These are phyloP conservation scores for Solanum pimpinellifolium DNA, from an alignment of 257 asterid species.

Conservation along the genomic window DNA sequence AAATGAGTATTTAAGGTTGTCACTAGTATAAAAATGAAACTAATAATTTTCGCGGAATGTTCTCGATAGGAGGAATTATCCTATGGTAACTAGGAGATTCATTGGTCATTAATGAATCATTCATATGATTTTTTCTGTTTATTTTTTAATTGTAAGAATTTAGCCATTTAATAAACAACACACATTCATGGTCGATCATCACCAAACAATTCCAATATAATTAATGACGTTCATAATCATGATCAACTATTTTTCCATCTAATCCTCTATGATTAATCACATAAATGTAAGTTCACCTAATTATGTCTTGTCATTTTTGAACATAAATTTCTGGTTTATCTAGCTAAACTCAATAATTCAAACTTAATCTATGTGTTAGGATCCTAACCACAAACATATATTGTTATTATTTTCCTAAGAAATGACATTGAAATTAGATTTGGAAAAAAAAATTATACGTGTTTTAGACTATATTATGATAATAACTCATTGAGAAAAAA, in stretches of 20 bases:
- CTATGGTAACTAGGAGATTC: too few relatives aligned
- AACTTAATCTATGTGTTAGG: background rate
- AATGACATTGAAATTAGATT: background rate
- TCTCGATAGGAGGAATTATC: too few relatives aligned
- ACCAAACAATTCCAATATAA: background rate
- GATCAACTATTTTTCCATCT: background rate
- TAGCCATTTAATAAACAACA: background rate
- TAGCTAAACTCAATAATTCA: background rate
- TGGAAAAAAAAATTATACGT: background rate
- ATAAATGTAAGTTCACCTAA: background rate
- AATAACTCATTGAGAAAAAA: background rate
- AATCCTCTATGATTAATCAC: background rate
- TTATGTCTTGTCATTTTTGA: background rate
- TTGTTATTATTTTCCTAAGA: background rate
- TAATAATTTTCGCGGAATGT: too few relatives aligned
- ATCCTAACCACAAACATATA: background rate
- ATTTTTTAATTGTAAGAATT: background rate
- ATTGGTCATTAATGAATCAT: too few relatives aligned
- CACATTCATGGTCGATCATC: background rate
- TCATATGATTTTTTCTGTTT: too few relatives aligned
- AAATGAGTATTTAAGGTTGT: too few relatives aligned
- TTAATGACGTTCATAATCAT: background rate
- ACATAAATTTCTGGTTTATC: background rate
- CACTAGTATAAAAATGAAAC: fast-evolving
- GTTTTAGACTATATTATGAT: background rate